Percentiles rank a stretch among this genome's conserved stretches.
Conservation (phyloP, 805 yeast genomes). For the Lipomyces kockii region DNA sequence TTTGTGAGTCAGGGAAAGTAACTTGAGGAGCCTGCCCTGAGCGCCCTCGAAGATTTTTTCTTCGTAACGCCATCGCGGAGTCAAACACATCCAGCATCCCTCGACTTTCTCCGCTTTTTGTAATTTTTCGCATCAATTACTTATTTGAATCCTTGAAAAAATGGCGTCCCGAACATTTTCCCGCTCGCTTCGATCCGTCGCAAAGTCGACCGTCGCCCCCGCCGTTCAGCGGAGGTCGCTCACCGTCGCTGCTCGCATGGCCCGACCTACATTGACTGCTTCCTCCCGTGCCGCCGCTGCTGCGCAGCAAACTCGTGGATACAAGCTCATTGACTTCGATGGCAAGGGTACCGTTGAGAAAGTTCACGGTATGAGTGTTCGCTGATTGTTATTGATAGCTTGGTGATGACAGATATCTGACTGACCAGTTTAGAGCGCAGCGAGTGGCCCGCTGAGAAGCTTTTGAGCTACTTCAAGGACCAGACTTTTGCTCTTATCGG, state of each 20-base stretch:
- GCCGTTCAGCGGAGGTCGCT: conserved; percentile 66
- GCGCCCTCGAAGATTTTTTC: not conserved
- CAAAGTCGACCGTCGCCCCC: conserved; percentile 46
- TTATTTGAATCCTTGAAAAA: not conserved
- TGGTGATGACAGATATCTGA: not conserved
- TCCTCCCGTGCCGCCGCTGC: conserved; percentile 57
- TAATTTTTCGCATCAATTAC: not conserved
- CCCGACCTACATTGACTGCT: conserved; percentile 55
- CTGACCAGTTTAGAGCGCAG: conserved; percentile 61
- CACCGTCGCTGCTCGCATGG: conserved; percentile 40
- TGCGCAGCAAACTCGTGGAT: conserved; percentile 77
- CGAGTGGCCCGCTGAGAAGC: conserved; percentile 99
- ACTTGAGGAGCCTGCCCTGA: no score
- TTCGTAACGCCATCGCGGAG: conserved; percentile 15
- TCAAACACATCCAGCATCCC: conserved; percentile 22
- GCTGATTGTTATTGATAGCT: no score
- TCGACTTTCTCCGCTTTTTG: not conserved
- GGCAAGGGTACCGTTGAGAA: conserved; percentile 79
- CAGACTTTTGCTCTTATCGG: conserved; percentile 98
- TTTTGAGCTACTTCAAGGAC: conserved; percentile 94
- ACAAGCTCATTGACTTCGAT: conserved; percentile 95
- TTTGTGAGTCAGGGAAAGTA: not conserved
- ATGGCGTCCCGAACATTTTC: conserved; percentile 55
- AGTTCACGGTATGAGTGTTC: conserved; percentile 64
- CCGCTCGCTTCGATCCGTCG: conserved; percentile 56